Evolutionary conservation across 1,284 basidiomycete species (phyloP), one percentile per base, ranked within the genome.

Genomic region (Cryptococcus sp.): DNA sequence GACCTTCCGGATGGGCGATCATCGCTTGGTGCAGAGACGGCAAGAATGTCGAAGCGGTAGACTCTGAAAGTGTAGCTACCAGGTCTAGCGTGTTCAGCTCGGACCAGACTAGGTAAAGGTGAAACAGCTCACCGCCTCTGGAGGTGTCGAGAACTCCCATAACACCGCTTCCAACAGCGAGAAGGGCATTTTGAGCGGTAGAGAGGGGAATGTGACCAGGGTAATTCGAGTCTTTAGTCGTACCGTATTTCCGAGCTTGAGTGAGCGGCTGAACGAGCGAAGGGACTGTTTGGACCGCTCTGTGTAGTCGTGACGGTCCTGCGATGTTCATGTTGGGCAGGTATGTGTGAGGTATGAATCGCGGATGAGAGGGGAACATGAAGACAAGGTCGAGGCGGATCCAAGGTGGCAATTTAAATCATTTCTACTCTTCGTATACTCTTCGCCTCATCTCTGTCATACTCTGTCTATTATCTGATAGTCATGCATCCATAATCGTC

Each of bases 11-110:
- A 59, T 84, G 84, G 33, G 79, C 77, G 1, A 87, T 79, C 87
- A 97, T 92, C 36, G 74, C 73, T 51, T 87, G 84, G 34, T 90
- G 82, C 44, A 97, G 75, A 35, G 80, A 78, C 3, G 86, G 82
- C n/a, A 98, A 78, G 54, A 85, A 84, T 0, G 84, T 81, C 2
- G 86, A 84, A 7, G 89, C 86, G 0, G 90, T 91, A 0, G 88
- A 88, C 73, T 97, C 93, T 22, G 86, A 88, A 9, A 95, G 79
- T 6, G 87, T 86, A 19, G 93, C 92, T 37, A 97, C 82, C 84
- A 97, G 89, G 71, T 97, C 92, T 91, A 62, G 23, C 23, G 49
- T 32, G 6, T 35, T 32, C 23, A 22, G 16, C n/a, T 10, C 14
- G 24, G 32, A 18, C 47, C 45, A 45, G 23, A 53, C 26, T 38